Evolutionary conservation across 2,329 filamentous ascomycete genomes (phyloP).

Genomic region (Penicillium nordicum): DNA sequence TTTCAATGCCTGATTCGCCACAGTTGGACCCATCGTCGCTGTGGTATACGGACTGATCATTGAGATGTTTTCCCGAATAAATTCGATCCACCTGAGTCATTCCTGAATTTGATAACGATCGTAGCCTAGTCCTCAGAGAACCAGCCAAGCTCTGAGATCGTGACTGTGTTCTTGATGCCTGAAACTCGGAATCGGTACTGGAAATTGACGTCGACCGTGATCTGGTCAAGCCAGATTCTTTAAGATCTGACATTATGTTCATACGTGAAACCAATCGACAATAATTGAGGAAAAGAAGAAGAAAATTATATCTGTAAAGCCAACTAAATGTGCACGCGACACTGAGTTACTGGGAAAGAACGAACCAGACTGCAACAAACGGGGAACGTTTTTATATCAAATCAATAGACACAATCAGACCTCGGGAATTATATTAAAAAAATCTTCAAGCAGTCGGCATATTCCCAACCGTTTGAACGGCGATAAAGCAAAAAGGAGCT

Average conservation of each 20-base stretch:
- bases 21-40: slow-evolving; percentile 19
- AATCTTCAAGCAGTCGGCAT: neutral
- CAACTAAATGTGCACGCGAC: neutral
- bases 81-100: slow-evolving; percentile 22
- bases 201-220: slow-evolving; percentile 18
- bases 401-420: neutral
- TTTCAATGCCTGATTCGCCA: neutral
- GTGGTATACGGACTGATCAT: slow-evolving; percentile 35
- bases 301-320: neutral
- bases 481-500: neutral
- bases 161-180: slow-evolving; percentile 4
- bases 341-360: neutral
- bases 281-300: neutral
- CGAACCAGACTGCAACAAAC: neutral
- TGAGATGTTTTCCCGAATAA: slow-evolving; percentile 32
- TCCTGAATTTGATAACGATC: slow-evolving; percentile 17
- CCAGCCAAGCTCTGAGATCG: slow-evolving; percentile 1
- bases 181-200: slow-evolving; percentile 13
- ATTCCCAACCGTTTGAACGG: neutral
- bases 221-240: slow-evolving; percentile 4
- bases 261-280: neutral
- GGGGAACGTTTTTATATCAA: slow-evolving; percentile 1
- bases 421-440: too few species aligned
- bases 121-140: slow-evolving; percentile 6
- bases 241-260: slow-evolving; percentile 11